Evolutionary conservation across 108 stramenopile genomes (phyloP).

Genomic region (Nitzschia putrida): DNA sequence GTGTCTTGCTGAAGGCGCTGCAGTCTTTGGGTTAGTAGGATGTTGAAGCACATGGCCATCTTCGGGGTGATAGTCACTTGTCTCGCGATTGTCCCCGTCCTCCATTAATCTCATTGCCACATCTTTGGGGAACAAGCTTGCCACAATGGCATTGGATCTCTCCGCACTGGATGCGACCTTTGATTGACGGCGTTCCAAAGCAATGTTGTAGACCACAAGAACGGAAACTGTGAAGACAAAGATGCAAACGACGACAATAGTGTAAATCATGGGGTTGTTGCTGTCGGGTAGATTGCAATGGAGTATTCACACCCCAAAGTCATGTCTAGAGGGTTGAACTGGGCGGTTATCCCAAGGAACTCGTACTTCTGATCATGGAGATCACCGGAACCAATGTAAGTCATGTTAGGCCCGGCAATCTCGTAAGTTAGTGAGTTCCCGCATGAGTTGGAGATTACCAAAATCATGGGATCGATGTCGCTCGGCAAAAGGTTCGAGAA

Average conservation of each 20-base stretch:
- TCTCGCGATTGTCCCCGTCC: neutral
- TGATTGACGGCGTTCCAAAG: neutral
- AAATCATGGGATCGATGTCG: neutral
- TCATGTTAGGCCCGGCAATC: constrained; percentile 13
- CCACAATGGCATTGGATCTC: constrained; percentile 12
- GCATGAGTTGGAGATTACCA: constrained; percentile 19
- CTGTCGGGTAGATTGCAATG: constrained; percentile 16
- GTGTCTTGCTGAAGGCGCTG: neutral
- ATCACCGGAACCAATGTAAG: constrained; percentile 18
- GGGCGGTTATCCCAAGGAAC: neutral
- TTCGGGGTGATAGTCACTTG: neutral
- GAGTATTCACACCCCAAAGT: neutral
- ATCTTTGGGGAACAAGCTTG: constrained; percentile 12
- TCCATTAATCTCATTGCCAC: neutral
- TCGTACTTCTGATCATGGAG: constrained; percentile 14
- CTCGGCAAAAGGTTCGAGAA: constrained; percentile 7
- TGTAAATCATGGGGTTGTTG: constrained; percentile 2
- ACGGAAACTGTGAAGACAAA: constrained; percentile 1
- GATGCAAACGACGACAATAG: constrained; percentile 2
- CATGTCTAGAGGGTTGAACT: neutral
- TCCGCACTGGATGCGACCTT: neutral
- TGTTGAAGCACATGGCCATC: neutral
- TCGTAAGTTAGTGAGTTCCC: neutral
- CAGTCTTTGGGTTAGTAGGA: neutral
- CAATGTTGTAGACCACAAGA: constrained; percentile 6